Evolutionary conservation across 305 asterid genomes (phyloP).

Genomic region (Petunia hybrid): DNA sequence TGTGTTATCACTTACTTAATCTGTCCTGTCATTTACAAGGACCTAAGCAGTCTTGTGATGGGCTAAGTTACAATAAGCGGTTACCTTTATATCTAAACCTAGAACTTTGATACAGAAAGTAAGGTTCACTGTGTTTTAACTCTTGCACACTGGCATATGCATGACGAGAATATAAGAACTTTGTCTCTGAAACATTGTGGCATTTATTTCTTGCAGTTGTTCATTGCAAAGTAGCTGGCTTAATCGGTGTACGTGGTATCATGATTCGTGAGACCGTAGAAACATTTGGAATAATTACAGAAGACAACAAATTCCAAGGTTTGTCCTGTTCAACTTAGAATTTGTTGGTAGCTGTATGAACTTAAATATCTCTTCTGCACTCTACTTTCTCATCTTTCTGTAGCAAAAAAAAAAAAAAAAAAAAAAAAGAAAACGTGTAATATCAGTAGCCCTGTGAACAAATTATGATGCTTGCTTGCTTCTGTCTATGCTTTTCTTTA

Average conservation of each 20-base stretch:
- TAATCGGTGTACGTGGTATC: conserved; percentile 72
- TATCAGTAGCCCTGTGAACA: conserved; percentile 5
- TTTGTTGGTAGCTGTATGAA: not conserved
- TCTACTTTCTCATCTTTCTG: not conserved
- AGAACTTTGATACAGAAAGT: not conserved
- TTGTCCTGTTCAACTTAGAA: conserved; percentile 28
- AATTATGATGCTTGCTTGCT: conserved; percentile 10
- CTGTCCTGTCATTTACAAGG: conserved; percentile 23
- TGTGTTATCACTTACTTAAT: not conserved
- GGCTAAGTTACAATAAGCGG: not conserved
- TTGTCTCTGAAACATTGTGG: conserved; percentile 7
- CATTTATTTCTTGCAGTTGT: conserved; percentile 59
- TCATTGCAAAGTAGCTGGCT: conserved; percentile 59
- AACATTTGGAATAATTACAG: conserved; percentile 81
- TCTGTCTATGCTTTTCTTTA: not conserved
- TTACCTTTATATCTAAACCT: conserved; percentile 3
- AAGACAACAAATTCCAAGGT: conserved; percentile 85
- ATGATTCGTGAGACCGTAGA: conserved; percentile 84
- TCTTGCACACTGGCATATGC: not conserved
- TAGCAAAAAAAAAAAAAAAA: too few species aligned
- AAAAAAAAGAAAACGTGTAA: too few species aligned
- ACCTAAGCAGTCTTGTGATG: not conserved
- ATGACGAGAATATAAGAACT: not conserved
- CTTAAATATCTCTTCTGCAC: not conserved
- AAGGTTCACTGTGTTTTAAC: conserved; percentile 2